phyloP scores from a whole-genome alignment of 73 alveolate genomes.

The Paramecium sonneborni region DNA sequence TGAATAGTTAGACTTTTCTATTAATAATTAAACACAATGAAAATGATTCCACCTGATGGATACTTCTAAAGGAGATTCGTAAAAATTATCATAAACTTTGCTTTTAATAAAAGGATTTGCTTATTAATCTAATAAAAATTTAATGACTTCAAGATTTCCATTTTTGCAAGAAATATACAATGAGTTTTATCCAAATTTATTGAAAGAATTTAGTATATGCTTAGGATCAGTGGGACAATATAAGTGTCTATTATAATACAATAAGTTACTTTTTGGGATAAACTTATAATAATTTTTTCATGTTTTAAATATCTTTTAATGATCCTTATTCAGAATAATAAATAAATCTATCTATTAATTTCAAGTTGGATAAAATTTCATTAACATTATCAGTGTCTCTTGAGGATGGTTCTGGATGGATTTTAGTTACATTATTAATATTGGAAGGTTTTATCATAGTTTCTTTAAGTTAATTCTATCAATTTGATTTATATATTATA shows the following conservation, averaged over 20 bases:
- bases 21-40: not conserved
- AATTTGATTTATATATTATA: not conserved
- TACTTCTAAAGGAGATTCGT: slow-evolving; percentile 44
- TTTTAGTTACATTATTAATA: not conserved
- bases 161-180: not conserved
- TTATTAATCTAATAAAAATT: not conserved
- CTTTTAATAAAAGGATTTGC: slow-evolving; percentile 10
- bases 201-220: not conserved
- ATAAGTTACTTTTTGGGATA: slow-evolving; percentile 11
- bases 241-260: not conserved
- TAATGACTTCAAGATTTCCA: slow-evolving; percentile 21
- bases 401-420: slow-evolving; percentile 1
- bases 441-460: not conserved
- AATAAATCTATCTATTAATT: slow-evolving; percentile 10
- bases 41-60: slow-evolving; percentile 18
- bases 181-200: slow-evolving; percentile 27
- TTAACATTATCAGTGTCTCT: not conserved
- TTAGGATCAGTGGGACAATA: slow-evolving; percentile 21
- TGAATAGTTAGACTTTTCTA: not conserved
- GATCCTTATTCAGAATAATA: slow-evolving; percentile 8
- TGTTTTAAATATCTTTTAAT: not conserved
- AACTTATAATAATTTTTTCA: not conserved
- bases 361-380: not conserved
- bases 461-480: not conserved
- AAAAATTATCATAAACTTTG: slow-evolving; percentile 2